Evolutionary conservation across 345 rosid species (phyloP).

Genomic region (Arabidopsis arenosa): DNA sequence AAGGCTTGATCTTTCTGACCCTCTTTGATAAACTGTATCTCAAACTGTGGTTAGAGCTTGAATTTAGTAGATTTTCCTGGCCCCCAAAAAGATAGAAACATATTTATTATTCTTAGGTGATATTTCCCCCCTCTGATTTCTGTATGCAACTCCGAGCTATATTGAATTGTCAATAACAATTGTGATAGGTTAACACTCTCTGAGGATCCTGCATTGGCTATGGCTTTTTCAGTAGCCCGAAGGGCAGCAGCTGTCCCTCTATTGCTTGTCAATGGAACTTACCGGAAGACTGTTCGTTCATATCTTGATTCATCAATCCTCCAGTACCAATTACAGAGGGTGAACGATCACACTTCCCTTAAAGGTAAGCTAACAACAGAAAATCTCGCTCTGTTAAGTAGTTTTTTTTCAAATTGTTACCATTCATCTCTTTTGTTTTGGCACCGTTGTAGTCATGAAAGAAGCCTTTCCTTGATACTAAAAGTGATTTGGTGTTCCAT

Average conservation of each 20-base stretch:
- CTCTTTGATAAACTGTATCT: conserved; percentile 27
- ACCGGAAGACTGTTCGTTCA: conserved; percentile 86
- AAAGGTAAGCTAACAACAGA: conserved; percentile 63
- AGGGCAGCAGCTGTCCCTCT: conserved; percentile 97
- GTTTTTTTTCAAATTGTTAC: background rate
- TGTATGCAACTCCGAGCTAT: conserved; percentile 32
- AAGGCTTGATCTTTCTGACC: conserved; percentile 27
- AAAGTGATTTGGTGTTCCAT: conserved; percentile 18
- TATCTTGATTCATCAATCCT: conserved; percentile 94
- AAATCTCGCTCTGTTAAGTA: conserved; percentile 3
- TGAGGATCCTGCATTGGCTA: conserved; percentile 97
- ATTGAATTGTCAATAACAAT: conserved; percentile 28
- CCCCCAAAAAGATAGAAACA: conserved; percentile 1
- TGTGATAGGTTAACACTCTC: conserved; percentile 78
- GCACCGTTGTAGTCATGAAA: conserved; percentile 3
- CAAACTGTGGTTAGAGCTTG: conserved; percentile 27
- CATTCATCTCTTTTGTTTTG: conserved; percentile 13
- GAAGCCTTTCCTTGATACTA: conserved; percentile 19
- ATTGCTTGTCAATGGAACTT: conserved; percentile 97
- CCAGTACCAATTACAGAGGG: conserved; percentile 88
- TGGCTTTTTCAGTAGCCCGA: conserved; percentile 97
- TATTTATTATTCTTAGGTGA: conserved; percentile 21
- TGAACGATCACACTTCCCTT: conserved; percentile 73
- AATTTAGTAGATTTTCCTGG: conserved; percentile 24
- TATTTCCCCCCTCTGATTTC: background rate